phyloP scores from a whole-genome alignment of 2,329 filamentous ascomycete species.

The Calonectria fujianensis region DNA sequence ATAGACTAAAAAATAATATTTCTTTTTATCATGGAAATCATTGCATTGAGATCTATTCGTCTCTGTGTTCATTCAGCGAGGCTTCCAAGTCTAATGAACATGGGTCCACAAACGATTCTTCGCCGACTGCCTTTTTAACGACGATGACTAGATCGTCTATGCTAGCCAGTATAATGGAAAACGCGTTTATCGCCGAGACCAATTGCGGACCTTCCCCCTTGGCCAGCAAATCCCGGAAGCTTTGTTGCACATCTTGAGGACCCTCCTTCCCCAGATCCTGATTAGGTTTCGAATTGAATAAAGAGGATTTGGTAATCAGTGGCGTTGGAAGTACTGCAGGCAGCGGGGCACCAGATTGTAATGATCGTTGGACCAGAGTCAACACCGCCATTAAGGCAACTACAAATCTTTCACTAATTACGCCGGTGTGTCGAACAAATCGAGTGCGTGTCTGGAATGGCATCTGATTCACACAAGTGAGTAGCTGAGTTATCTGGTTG shows the following conservation, averaged over 20 bases:
- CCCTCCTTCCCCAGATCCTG: neutral
- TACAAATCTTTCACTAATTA: neutral
- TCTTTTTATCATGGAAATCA: neutral
- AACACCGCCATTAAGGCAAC: neutral
- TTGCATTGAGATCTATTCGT: neutral
- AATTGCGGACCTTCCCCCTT: neutral
- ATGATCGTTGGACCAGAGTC: neutral
- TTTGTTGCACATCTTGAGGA: neutral
- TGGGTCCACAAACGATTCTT: neutral
- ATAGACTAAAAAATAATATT: neutral
- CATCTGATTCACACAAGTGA: neutral
- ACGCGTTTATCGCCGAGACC: neutral
- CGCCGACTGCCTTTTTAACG: neutral
- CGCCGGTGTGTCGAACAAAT: neutral
- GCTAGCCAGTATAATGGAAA: neutral
- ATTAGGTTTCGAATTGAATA: neutral
- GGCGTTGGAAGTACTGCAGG: neutral
- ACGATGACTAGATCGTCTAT: neutral
- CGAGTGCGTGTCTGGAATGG: neutral
- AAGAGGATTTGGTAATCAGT: neutral
- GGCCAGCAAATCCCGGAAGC: neutral
- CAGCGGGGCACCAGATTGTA: neutral
- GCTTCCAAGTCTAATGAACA: neutral
- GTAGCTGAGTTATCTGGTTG: neutral
- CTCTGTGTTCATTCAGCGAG: neutral